Conservation (phyloP, 106 monocot genomes). For the Allium cepa region DNA sequence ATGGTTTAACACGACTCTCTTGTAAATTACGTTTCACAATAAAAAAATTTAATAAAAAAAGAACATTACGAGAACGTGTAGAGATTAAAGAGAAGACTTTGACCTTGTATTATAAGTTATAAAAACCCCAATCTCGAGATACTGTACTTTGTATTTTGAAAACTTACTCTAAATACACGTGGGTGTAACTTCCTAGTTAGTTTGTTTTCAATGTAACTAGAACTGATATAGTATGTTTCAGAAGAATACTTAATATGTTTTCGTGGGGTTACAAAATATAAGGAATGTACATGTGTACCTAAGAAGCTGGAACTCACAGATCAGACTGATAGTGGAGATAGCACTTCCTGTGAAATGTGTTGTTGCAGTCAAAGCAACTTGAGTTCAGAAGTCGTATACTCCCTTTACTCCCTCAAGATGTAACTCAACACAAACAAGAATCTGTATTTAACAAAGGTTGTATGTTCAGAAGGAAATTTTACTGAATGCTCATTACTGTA, state of each 20-base stretch:
- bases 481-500: too few relatives aligned
- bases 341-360: too few relatives aligned
- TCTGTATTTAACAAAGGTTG: too few relatives aligned
- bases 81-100: not conserved
- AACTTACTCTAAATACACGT: slow-evolving; percentile 1
- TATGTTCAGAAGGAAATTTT: too few relatives aligned
- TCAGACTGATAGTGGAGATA: too few relatives aligned
- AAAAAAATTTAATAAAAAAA: not conserved
- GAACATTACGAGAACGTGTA: not conserved
- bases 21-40: not conserved
- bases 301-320: too few relatives aligned
- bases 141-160: not conserved
- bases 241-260: not conserved
- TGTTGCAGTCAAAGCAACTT: too few relatives aligned
- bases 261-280: too few relatives aligned
- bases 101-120: not conserved
- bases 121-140: not conserved
- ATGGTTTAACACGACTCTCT: not conserved
- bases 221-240: not conserved
- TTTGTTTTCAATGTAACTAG: not conserved
- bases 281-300: too few relatives aligned
- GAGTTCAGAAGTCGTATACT: too few relatives aligned
- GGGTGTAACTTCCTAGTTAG: not conserved
- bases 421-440: too few relatives aligned
- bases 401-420: too few relatives aligned